Evolutionary conservation across 352 stramenopile genomes (phyloP), one percentile per base, ranked within the genome.

Genomic region (Globisporangium cylindrosporum): DNA sequence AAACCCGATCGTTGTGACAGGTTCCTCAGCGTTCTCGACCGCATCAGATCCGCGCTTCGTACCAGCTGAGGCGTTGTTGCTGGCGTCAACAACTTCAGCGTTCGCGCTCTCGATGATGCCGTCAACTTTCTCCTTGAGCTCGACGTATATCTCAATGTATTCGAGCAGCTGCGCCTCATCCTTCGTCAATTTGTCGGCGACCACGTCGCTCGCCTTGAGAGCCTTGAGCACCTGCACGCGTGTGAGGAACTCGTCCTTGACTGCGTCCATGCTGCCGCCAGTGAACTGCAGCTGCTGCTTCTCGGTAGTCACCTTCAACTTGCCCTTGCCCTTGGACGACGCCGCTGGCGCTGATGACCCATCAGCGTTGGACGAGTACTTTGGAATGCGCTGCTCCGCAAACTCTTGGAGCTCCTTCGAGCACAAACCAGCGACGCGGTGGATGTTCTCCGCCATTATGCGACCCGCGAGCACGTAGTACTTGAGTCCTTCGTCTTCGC

Each of bases 91-190:
- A 14, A 68, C 67, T 41, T 79, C 71, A 22, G 67, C 77, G 12
- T 54, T 65, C 3, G 69, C 67, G 59, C 73, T 78, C 58, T 93
- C 82, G 58, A 88, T 86, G 34, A 95, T 88, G 6, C 77, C 79
- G 49, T 94, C 87, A 15, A 93, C 87, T 66, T 95, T 95, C 60
- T 95, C 87, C 71, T 93, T 95, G 12, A 95, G 72, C 69, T 95
- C 87, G 27, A 88, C 73, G 73, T 94, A 94, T 51, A 96, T 94
- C 61, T 94, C 87, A 15, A 96, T 61, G 64, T 89, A 93, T 57
- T 96, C 85, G 25, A 96, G 73, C 67, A 96, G 51, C 62, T 86
- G 75, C 36, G 66, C 77, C 25, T 87, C 79, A 24, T 81, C 63
- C 27, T 78, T 74, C 20, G 68, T 73, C 38, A 84, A 61, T 32